Conservation (phyloP, 495 filamentous ascomycete species). For the Penicillium antarcticum region DNA sequence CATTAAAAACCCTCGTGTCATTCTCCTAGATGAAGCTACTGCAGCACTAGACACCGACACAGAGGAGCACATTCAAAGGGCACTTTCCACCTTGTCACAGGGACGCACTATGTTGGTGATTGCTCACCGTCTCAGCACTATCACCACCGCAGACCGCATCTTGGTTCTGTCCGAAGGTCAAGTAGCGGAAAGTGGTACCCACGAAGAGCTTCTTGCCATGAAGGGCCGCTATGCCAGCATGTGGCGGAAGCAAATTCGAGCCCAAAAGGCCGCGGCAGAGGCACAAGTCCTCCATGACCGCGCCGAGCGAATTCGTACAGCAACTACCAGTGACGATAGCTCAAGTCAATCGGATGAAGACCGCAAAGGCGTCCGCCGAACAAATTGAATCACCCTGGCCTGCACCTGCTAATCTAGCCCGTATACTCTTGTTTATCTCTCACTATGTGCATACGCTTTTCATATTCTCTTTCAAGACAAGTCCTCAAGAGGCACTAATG, state of each 20-base stretch:
- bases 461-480: constrained; percentile 14
- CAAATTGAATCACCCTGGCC: constrained; percentile 14
- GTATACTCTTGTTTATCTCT: constrained; percentile 17
- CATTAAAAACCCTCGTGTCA: constrained; percentile 91
- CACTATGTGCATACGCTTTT: constrained; percentile 24
- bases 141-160: constrained; percentile 92
- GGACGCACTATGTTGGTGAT: constrained; percentile 85
- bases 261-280: constrained; percentile 77
- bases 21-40: constrained; percentile 94
- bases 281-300: constrained; percentile 55
- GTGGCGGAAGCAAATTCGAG: constrained; percentile 94
- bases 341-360: constrained; percentile 53
- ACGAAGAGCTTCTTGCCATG: constrained; percentile 73
- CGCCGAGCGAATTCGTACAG: constrained; percentile 44
- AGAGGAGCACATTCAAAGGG: constrained; percentile 90
- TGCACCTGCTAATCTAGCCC: constrained; percentile 13
- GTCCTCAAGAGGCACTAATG: constrained; percentile 12
- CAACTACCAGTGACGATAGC: constrained; percentile 46
- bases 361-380: constrained; percentile 30
- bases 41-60: constrained; percentile 94
- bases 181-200: constrained; percentile 82
- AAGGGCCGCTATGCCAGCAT: constrained; percentile 84
- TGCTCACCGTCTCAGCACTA: constrained; percentile 88
- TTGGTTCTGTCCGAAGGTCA: constrained; percentile 83
- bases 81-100: constrained; percentile 71